Base-by-base conservation (phyloP, 208 protist species). In the Novymonas esmeraldas region DNA sequence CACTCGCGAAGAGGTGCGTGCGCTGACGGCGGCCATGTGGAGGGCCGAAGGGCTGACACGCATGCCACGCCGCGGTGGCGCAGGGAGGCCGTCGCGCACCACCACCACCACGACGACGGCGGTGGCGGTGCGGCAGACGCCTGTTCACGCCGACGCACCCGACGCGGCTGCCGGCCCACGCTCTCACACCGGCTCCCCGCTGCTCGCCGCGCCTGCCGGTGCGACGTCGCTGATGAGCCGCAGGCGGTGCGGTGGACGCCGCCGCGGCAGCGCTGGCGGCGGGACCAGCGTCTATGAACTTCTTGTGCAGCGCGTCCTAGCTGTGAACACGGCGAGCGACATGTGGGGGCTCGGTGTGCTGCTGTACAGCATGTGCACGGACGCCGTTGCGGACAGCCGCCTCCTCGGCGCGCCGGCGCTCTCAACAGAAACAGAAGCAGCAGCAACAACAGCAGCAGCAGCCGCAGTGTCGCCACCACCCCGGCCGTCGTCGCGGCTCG, bases 331-430 rank as follows among this genome's bases (percentile, higher is more conserved):
- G 31, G 55, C 68, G 28, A 60, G 59, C 38, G 74, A 79, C 34
- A 20, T 75, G 42, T 79, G 74, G 74, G 69, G 74, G 16, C 36
- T 79, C 3, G 74, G 74, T 1, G 20, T 79, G 50, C 58, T 79
- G 33, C 52, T 79, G 28, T 79, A 79, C 51, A 44, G 52, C 33
- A 69, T 74, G 62, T 56, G 48, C 39, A 54, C 60, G 5, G 73
- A 65, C 48, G 38, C 41, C 7, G 9, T 69, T 38, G 41, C 22
- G 24, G 38, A 33, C 16, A 28, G 54, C 14, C 33, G 36, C 0
- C 58, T 13, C 29, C 4, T 28, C 3, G 6, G 22, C 11, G 59
- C 6, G 36, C 36, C 24, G 2, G 28, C 58, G 14, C 58, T 28
- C n/a, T 14, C 41, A 13, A 5, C 6, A 20, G 24, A 22, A 5